These are phyloP conservation scores for Dissophora ornata DNA, from an alignment of 192 early-diverging fungal genomes.

Conservation along the genomic window DNA sequence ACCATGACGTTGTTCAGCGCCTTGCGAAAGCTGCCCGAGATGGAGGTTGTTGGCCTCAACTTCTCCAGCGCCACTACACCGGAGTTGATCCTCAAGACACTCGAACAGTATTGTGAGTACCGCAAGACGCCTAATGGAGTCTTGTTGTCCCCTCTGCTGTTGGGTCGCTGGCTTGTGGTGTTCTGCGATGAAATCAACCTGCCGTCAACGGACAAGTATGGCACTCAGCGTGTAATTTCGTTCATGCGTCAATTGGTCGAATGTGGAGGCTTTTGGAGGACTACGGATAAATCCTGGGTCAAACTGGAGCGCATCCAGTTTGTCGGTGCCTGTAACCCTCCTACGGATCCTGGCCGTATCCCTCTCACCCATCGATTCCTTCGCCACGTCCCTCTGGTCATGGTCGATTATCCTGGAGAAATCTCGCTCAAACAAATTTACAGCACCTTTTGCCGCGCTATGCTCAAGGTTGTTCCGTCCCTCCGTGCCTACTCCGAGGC, in stretches of 20 bases:
- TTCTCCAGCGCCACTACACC: slow-evolving; percentile 98
- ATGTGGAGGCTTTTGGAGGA: slow-evolving; percentile 96
- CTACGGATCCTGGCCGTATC: slow-evolving; percentile 98
- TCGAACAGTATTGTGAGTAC: slow-evolving; percentile 99
- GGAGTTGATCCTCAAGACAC: slow-evolving; percentile 92
- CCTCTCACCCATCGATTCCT: slow-evolving; percentile 96
- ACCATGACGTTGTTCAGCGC: slow-evolving; percentile 99
- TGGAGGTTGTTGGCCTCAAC: slow-evolving; percentile 98
- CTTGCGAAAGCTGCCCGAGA: slow-evolving; percentile 90
- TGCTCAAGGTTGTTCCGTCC: slow-evolving; percentile 92
- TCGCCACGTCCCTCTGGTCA: slow-evolving; percentile 93
- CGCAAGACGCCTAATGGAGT: slow-evolving; percentile 93
- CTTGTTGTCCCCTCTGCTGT: slow-evolving; percentile 81
- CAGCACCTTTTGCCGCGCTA: slow-evolving; percentile 89
- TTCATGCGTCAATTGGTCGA: slow-evolving; percentile 96
- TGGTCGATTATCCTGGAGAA: slow-evolving; percentile 99
- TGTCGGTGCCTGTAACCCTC: slow-evolving; percentile 99
- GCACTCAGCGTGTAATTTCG: slow-evolving; percentile 97
- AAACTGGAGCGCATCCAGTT: slow-evolving; percentile 97
- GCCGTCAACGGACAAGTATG: slow-evolving; percentile 95
- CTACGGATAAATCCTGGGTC: slow-evolving; percentile 93
- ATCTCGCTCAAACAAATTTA: slow-evolving; percentile 95
- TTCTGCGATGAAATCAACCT: slow-evolving; percentile 99
- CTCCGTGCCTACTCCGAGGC: slow-evolving; percentile 92
- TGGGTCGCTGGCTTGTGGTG: slow-evolving; percentile 96